Percentiles rank a stretch among this genome's conserved stretches.
Evolutionary conservation across 23 red algal genomes (phyloP).

Genomic region (Agarophyton chilense): DNA sequence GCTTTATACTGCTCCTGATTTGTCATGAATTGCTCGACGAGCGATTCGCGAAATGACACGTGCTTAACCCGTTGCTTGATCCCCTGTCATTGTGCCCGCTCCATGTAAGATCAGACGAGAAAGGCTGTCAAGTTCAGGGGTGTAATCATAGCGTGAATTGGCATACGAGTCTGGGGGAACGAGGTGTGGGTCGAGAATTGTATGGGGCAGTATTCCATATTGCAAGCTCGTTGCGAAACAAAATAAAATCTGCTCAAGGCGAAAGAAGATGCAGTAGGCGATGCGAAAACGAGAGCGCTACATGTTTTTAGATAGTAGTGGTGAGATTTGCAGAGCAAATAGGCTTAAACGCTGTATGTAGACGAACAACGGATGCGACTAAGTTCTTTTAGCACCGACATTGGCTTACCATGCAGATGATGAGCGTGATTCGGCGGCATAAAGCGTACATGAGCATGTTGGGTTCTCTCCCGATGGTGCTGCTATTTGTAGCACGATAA

Average conservation of each 20-base stretch:
- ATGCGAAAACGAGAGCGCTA: constrained; percentile 30
- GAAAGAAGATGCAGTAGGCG: not conserved
- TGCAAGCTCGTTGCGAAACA: not conserved
- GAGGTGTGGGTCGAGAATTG: too few relatives aligned
- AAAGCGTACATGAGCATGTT: not conserved
- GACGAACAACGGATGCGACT: not conserved
- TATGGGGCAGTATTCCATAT: not conserved
- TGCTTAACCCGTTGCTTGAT: too few relatives aligned
- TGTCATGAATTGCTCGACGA: too few relatives aligned
- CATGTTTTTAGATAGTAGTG: constrained; percentile 7
- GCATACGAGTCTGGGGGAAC: too few relatives aligned
- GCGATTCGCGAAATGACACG: too few relatives aligned
- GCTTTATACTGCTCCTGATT: too few relatives aligned
- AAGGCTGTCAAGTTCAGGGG: too few relatives aligned
- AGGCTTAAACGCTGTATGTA: constrained; percentile 6
- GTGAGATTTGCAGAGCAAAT: constrained; percentile 3
- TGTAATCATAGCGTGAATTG: too few relatives aligned
- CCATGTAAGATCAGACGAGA: too few relatives aligned
- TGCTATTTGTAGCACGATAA: not conserved
- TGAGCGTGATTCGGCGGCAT: not conserved
- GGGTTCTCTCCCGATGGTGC: not conserved
- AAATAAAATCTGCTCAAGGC: not conserved
- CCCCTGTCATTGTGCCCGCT: too few relatives aligned
- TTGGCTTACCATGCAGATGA: not conserved
- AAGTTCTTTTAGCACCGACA: not conserved